Conservation (phyloP, 2,329 filamentous ascomycete species). For the Fusarium avenaceum region DNA sequence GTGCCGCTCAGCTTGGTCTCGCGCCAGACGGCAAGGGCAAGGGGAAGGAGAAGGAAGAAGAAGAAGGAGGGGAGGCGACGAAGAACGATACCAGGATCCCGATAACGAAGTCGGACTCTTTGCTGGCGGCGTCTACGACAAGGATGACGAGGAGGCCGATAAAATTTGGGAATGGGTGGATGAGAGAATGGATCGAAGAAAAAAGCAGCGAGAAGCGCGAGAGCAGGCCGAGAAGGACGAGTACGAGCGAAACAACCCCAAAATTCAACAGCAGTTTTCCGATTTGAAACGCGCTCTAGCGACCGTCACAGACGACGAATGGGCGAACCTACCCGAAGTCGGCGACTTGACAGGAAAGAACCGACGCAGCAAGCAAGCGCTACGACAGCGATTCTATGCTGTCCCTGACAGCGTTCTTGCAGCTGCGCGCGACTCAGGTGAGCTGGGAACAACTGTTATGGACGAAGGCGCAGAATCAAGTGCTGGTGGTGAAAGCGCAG, state of each 20-base stretch:
- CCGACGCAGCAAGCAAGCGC: slow-evolving; percentile 83
- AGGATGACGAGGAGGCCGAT: slow-evolving; percentile 98
- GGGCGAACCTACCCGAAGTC: slow-evolving; percentile 94
- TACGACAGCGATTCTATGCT: slow-evolving; percentile 90
- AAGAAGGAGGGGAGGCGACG: slow-evolving; percentile 78
- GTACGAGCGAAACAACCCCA: slow-evolving; percentile 97
- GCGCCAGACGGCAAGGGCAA: slow-evolving; percentile 76
- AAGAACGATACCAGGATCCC: slow-evolving; percentile 91
- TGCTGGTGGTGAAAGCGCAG: slow-evolving; percentile 62
- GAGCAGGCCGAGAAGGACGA: slow-evolving; percentile 92
- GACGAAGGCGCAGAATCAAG: slow-evolving; percentile 75
- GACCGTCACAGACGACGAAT: slow-evolving; percentile 93
- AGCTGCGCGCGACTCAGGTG: slow-evolving; percentile 81
- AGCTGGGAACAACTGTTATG: slow-evolving; percentile 89
- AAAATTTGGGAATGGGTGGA: slow-evolving; percentile 96
- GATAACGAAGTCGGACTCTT: slow-evolving; percentile 98
- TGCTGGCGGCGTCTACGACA: slow-evolving; percentile 94
- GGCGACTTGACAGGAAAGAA: slow-evolving; percentile 97
- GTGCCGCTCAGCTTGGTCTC: slow-evolving; percentile 86
- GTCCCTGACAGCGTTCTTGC: slow-evolving; percentile 96
- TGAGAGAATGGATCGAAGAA: slow-evolving; percentile 95
- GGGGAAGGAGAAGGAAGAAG: slow-evolving; percentile 78
- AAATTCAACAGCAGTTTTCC: slow-evolving; percentile 97
- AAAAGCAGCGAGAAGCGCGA: slow-evolving; percentile 92
- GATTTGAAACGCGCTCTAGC: slow-evolving; percentile 92